Percentiles rank a stretch among this genome's conserved stretches.
These are phyloP conservation scores for Elsinoe australis DNA, from an alignment of 2,329 filamentous ascomycete species.

Conservation along the genomic window DNA sequence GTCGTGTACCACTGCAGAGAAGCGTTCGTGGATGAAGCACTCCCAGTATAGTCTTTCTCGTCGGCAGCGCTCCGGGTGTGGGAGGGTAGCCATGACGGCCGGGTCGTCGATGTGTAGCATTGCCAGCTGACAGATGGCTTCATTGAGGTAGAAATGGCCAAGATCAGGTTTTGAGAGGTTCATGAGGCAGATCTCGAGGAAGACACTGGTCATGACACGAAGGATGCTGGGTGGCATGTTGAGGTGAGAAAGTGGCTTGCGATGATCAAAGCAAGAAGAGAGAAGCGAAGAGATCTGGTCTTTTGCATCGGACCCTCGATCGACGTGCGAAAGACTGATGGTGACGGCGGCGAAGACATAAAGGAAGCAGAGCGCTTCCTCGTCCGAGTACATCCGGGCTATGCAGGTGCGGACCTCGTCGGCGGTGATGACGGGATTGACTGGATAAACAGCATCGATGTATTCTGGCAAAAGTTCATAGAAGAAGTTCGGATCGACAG, in stretches of 20 bases:
- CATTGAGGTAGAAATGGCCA: constrained; percentile 45
- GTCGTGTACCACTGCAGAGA: constrained; percentile 47
- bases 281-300: constrained; percentile 33
- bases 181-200: constrained; percentile 48
- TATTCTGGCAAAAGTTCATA: constrained; percentile 40
- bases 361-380: constrained; percentile 37
- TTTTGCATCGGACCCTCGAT: constrained; percentile 21
- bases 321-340: constrained; percentile 36
- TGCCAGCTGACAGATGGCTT: constrained; percentile 43
- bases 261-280: constrained; percentile 34
- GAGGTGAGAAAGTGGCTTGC: constrained; percentile 20
- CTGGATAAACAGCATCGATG: constrained; percentile 39
- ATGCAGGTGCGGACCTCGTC: constrained; percentile 34
- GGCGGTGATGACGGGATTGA: constrained; percentile 41
- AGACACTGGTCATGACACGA: constrained; percentile 45
- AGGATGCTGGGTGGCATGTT: constrained; percentile 33
- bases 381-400: constrained; percentile 32
- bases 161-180: constrained; percentile 42
- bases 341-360: constrained; percentile 42
- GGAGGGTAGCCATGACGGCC: constrained; percentile 29
- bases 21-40: constrained; percentile 50
- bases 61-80: constrained; percentile 34
- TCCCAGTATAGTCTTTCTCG: constrained; percentile 50
- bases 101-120: constrained; percentile 39
- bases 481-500: constrained; percentile 32